phyloP scores from a whole-genome alignment of 306 rosid species.

The Adenanthera pavonina region DNA sequence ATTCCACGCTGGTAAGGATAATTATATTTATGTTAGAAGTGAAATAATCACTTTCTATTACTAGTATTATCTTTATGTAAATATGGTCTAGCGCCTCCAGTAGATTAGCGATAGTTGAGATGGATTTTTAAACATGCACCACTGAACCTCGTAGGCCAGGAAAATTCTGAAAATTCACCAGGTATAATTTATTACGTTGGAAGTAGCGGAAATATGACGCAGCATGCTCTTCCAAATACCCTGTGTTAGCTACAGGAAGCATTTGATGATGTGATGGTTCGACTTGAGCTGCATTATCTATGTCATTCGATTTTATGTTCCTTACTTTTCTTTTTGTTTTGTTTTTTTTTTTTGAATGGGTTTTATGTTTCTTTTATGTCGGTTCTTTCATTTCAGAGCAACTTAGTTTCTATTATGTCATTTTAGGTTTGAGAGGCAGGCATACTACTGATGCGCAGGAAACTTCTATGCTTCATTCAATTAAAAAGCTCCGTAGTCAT shows the following conservation, averaged over 20 bases:
- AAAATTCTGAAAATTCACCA: slow-evolving; percentile 6
- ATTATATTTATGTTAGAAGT: background rate
- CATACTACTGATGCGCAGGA: slow-evolving; percentile 45
- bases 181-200: background rate
- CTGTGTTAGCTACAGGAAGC: slow-evolving; percentile 31
- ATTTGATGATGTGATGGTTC: slow-evolving; percentile 36
- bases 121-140: slow-evolving; percentile 3
- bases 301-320: slow-evolving; percentile 24
- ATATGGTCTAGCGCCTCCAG: slow-evolving; percentile 25
- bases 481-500: slow-evolving; percentile 54
- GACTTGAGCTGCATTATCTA: slow-evolving; percentile 29
- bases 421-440: slow-evolving; percentile 61
- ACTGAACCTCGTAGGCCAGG: slow-evolving; percentile 8
- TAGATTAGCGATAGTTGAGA: slow-evolving; percentile 21
- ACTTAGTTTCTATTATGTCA: slow-evolving; percentile 23
- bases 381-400: slow-evolving; percentile 23
- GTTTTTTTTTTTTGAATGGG: too few species aligned
- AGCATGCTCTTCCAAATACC: slow-evolving; percentile 26
- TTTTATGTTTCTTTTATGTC: background rate
- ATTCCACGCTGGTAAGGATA: background rate
- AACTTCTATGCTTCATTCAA: slow-evolving; percentile 50
- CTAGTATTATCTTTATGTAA: background rate
- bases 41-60: background rate
- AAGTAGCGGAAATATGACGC: slow-evolving; percentile 4
- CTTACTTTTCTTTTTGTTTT: background rate